phyloP scores from a whole-genome alignment of 176 grass and related monocot species.

The Oryza meridionalis region DNA sequence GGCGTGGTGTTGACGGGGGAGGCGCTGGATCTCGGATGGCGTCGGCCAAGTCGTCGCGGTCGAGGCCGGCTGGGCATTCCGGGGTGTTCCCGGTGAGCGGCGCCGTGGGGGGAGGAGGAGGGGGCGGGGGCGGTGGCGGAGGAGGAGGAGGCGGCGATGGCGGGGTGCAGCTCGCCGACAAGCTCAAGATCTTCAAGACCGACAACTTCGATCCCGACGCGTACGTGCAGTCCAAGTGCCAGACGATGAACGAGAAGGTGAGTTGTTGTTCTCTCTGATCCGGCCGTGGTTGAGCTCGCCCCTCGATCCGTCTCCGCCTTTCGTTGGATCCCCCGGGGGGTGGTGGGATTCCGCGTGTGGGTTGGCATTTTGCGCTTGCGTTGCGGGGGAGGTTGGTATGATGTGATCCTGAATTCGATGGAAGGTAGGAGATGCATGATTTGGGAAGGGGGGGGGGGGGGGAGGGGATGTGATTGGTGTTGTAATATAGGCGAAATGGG shows the following conservation, averaged over 20 bases:
- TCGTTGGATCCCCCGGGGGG: conserved; percentile 21
- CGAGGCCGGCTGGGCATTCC: conserved; percentile 67
- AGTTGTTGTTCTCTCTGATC: neutral
- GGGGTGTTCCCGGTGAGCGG: conserved; percentile 62
- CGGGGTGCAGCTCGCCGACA: conserved; percentile 92
- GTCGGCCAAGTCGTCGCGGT: conserved; percentile 85
- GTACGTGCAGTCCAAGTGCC: conserved; percentile 99
- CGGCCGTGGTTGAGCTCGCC: neutral
- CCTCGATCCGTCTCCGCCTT: neutral
- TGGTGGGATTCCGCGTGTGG: neutral
- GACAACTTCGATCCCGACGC: conserved; percentile 96
- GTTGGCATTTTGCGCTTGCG: neutral
- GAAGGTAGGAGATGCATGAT: neutral
- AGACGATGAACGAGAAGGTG: conserved; percentile 97
- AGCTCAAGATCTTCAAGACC: conserved; percentile 99
- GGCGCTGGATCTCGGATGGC: conserved; percentile 61
- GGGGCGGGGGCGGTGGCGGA: neutral
- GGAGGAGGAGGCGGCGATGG: conserved; percentile 53
- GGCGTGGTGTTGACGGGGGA: neutral
- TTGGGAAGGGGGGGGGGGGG: neutral
- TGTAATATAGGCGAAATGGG: neutral
- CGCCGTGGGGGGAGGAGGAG: conserved; percentile 34
- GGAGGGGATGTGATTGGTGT: neutral
- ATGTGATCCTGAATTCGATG: neutral
- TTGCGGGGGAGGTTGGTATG: too few relatives aligned